phyloP scores from a whole-genome alignment of 2,329 filamentous ascomycete species.

The Grosmannia clavigera region DNA sequence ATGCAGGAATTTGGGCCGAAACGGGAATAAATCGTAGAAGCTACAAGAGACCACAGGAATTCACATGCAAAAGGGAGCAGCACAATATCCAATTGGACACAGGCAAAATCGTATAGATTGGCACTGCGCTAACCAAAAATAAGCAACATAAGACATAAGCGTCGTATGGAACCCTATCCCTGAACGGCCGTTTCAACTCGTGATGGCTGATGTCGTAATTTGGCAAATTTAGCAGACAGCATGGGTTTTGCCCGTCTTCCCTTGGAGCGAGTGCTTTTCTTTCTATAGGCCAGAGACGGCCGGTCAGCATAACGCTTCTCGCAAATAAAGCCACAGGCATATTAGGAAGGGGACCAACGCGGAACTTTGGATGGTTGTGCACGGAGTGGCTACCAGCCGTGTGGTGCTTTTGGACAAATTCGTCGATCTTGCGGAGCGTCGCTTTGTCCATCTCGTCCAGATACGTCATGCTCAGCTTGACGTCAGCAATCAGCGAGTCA shows the following conservation, averaged over 20 bases:
- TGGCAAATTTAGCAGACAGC: slow-evolving; percentile 70
- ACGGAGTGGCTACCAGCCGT: slow-evolving; percentile 38
- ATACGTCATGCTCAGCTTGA: slow-evolving; percentile 62
- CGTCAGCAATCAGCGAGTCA: slow-evolving; percentile 64
- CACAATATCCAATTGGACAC: background rate
- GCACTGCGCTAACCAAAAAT: background rate
- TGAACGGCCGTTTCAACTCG: background rate
- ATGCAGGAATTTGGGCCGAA: background rate
- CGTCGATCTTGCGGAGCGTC: slow-evolving; percentile 54
- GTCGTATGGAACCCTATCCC: background rate
- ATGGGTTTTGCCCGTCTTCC: slow-evolving; percentile 84
- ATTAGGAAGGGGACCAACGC: slow-evolving; percentile 24
- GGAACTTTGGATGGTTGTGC: slow-evolving; percentile 38
- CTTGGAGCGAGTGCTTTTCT: slow-evolving; percentile 79
- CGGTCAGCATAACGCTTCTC: background rate
- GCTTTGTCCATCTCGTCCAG: slow-evolving; percentile 64
- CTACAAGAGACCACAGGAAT: background rate
- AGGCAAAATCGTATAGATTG: background rate
- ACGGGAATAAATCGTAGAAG: background rate
- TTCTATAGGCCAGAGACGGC: slow-evolving; percentile 26
- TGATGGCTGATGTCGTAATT: background rate
- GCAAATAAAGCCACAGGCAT: background rate
- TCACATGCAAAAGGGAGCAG: background rate
- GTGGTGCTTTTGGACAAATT: slow-evolving; percentile 48
- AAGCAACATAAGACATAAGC: background rate